Conservation (phyloP, 1,139 yeast genomes). For the Komagataea norvegica region DNA sequence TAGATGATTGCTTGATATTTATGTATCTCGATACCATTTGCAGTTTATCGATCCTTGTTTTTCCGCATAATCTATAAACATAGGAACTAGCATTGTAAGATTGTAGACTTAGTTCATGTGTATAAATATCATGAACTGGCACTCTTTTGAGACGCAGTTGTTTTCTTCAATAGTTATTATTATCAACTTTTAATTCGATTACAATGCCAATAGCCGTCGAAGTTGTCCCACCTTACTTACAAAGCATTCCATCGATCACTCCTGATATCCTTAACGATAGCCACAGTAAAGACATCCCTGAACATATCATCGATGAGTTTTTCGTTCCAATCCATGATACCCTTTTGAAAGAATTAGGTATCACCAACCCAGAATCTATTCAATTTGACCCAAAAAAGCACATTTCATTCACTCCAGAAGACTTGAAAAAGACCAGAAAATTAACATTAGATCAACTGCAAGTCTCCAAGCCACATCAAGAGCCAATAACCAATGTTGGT, state of each 20-base stretch:
- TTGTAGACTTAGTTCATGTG: too few relatives aligned
- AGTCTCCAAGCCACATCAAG: constrained; percentile 13
- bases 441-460: constrained; percentile 40
- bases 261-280: constrained; percentile 7
- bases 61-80: too few relatives aligned
- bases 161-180: too few relatives aligned
- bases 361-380: constrained; percentile 8
- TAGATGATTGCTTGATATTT: too few relatives aligned
- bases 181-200: too few relatives aligned
- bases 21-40: constrained; percentile 1
- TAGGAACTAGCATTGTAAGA: too few relatives aligned
- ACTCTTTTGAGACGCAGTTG: too few relatives aligned
- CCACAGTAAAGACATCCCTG: constrained; percentile 3
- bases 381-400: constrained; percentile 41
- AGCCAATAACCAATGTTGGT: constrained; percentile 43
- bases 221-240: constrained; percentile 4
- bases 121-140: not conserved
- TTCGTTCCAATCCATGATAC: constrained; percentile 3
- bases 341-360: constrained; percentile 6
- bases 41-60: not conserved
- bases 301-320: constrained; percentile 2
- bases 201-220: not conserved
- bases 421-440: constrained; percentile 27
- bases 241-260: constrained; percentile 8
- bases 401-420: constrained; percentile 30